Evolutionary conservation across 768 basidiomycete species (phyloP).

Genomic region (Lentinula aciculospora): DNA sequence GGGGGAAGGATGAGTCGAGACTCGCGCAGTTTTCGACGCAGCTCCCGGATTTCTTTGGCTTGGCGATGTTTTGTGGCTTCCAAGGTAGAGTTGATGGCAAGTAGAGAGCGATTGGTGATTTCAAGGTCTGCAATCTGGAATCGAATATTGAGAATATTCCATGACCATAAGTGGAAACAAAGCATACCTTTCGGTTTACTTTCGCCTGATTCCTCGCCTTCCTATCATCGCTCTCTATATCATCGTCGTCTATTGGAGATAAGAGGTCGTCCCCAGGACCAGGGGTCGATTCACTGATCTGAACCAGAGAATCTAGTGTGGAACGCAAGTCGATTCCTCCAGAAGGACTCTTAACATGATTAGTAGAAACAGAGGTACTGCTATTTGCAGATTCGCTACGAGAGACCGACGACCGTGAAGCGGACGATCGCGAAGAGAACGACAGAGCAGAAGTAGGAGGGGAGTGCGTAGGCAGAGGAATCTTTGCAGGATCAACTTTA

Average conservation of each 20-base stretch:
- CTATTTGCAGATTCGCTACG: constrained; percentile 30
- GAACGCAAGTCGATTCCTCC: constrained; percentile 18
- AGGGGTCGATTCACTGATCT: constrained; percentile 24
- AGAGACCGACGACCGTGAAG: constrained; percentile 47
- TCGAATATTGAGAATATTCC: background rate
- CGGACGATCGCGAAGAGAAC: constrained; percentile 72
- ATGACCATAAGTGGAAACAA: background rate
- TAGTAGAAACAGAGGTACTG: constrained; percentile 20
- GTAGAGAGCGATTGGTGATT: constrained; percentile 82
- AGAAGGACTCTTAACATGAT: constrained; percentile 1
- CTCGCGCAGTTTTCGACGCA: constrained; percentile 78
- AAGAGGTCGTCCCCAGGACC: constrained; percentile 17
- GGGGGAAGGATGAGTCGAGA: constrained; percentile 76
- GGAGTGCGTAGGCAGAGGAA: constrained; percentile 64
- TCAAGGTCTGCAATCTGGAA: constrained; percentile 85
- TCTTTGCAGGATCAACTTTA: constrained; percentile 48
- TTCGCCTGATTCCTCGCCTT: constrained; percentile 70
- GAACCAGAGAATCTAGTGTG: constrained; percentile 38
- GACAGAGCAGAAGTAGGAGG: constrained; percentile 70
- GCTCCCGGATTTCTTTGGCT: constrained; percentile 78
- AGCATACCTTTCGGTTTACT: constrained; percentile 75
- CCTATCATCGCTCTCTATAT: constrained; percentile 31
- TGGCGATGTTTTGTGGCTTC: constrained; percentile 79
- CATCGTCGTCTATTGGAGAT: constrained; percentile 27
- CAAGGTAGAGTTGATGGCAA: constrained; percentile 78